These are phyloP conservation scores for Apiotrichum brassicae DNA, from an alignment of 1,284 basidiomycete genomes.

Conservation along the genomic window DNA sequence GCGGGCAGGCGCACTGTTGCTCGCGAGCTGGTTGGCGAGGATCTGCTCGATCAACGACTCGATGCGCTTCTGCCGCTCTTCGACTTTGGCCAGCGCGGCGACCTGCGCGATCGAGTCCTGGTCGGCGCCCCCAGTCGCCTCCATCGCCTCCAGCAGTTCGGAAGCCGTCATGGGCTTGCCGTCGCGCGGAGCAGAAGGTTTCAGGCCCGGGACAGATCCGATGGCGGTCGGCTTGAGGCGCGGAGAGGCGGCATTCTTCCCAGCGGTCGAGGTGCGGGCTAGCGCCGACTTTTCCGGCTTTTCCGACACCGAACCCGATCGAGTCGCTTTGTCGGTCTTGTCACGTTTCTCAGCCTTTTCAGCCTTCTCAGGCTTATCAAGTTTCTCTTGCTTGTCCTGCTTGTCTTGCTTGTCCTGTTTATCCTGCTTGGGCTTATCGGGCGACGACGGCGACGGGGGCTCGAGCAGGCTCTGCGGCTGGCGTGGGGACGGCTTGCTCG, in stretches of 20 bases:
- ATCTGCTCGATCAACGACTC: constrained; percentile 33
- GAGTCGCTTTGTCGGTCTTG: not conserved
- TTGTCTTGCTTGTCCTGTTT: too few relatives aligned
- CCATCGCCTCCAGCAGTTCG: constrained; percentile 15
- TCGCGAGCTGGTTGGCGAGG: not conserved
- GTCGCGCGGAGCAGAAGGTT: not conserved
- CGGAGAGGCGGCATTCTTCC: not conserved
- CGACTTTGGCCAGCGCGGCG: constrained; percentile 36
- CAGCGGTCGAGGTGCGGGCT: not conserved
- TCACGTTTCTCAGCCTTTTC: not conserved
- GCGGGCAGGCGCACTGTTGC: not conserved
- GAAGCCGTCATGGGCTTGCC: constrained; percentile 12
- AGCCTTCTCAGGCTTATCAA: too few relatives aligned
- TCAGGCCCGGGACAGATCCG: not conserved
- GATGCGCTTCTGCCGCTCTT: constrained; percentile 37
- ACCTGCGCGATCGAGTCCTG: constrained; percentile 17
- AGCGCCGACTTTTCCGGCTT: not conserved
- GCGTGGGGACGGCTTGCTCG: too few relatives aligned
- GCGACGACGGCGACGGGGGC: too few relatives aligned
- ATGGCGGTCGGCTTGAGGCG: not conserved
- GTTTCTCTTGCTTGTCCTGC: too few relatives aligned
- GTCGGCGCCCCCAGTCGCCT: constrained; percentile 1
- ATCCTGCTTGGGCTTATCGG: too few relatives aligned
- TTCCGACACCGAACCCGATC: not conserved
- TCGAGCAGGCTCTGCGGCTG: too few relatives aligned